Percentiles rank a stretch among this genome's conserved stretches.
These are phyloP conservation scores for Sequoiadendron giganteum DNA, from an alignment of 75 land plant genomes.

Conservation along the genomic window DNA sequence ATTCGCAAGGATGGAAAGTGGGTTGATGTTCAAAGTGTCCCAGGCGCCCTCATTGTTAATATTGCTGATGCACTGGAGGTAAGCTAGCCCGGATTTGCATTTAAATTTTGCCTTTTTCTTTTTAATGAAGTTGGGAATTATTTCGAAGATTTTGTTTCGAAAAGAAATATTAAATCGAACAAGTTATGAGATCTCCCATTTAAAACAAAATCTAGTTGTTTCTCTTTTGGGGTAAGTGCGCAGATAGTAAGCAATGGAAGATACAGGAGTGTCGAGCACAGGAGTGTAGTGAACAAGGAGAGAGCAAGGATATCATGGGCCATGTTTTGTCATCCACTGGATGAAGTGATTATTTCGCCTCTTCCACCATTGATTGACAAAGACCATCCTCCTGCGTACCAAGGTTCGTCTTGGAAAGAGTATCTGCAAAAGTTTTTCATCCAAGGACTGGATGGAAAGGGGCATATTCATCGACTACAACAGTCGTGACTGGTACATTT, in stretches of 20 bases:
- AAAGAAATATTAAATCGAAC: not conserved
- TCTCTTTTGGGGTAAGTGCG: not conserved
- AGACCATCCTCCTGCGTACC: conserved; percentile 25
- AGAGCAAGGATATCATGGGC: not conserved
- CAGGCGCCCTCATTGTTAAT: conserved; percentile 26
- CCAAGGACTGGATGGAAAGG: conserved; percentile 30
- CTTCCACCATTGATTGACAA: conserved; percentile 27
- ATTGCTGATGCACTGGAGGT: conserved; percentile 26
- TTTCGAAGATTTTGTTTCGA: too few relatives aligned
- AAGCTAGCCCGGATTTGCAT: not conserved
- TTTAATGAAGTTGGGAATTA: not conserved
- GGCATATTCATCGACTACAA: not conserved
- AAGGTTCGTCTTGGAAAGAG: conserved; percentile 19
- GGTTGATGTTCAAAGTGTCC: conserved; percentile 15
- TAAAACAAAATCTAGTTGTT: not conserved
- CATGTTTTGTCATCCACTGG: not conserved
- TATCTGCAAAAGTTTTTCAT: conserved; percentile 4
- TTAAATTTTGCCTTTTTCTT: not conserved
- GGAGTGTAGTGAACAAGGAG: not conserved
- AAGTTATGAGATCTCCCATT: not conserved
- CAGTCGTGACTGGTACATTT: not conserved
- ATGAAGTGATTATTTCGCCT: conserved; percentile 13
- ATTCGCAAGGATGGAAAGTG: conserved; percentile 15
- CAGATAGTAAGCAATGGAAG: not conserved
- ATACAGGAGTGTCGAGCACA: not conserved